phyloP scores from a whole-genome alignment of 176 grass and related monocot genomes.

The Phoenix dactylifera region DNA sequence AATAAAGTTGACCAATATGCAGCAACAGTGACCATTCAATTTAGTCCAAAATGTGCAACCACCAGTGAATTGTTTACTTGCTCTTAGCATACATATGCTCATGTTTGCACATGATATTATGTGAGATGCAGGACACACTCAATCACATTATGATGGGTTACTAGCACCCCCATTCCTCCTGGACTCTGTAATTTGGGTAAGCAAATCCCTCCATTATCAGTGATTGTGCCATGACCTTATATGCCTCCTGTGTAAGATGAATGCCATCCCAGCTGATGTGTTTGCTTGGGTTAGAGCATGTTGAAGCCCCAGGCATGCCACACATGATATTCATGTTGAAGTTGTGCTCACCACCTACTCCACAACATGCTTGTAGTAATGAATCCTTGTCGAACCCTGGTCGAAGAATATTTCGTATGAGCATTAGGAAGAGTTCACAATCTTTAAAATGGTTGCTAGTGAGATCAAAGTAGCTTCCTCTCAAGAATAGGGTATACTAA shows the following conservation, averaged over 20 bases:
- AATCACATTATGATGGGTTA: too few species aligned
- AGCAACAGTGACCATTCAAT: too few species aligned
- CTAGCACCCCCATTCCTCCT: conserved; percentile 64
- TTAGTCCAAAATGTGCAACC: too few species aligned
- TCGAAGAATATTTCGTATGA: background rate
- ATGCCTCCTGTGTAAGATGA: conserved; percentile 79
- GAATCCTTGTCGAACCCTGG: conserved; percentile 54
- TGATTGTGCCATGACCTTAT: conserved; percentile 55
- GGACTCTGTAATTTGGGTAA: conserved; percentile 40
- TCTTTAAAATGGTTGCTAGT: too few species aligned
- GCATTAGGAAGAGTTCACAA: background rate
- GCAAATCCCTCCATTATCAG: conserved; percentile 65
- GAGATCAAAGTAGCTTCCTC: too few species aligned
- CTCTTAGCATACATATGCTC: too few species aligned
- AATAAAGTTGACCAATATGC: too few species aligned
- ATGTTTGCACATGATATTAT: too few species aligned
- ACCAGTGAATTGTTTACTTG: too few species aligned
- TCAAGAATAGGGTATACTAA: background rate
- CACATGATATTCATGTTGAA: conserved; percentile 60
- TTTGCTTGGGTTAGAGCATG: conserved; percentile 34
- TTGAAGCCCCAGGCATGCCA: conserved; percentile 24
- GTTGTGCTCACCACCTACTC: conserved; percentile 45
- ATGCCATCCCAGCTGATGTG: conserved; percentile 84
- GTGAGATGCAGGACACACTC: too few species aligned
- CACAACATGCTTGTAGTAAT: conserved; percentile 56